These are phyloP conservation scores for Trichoderma lentiforme DNA, from an alignment of 2,329 filamentous ascomycete species.

Conservation along the genomic window DNA sequence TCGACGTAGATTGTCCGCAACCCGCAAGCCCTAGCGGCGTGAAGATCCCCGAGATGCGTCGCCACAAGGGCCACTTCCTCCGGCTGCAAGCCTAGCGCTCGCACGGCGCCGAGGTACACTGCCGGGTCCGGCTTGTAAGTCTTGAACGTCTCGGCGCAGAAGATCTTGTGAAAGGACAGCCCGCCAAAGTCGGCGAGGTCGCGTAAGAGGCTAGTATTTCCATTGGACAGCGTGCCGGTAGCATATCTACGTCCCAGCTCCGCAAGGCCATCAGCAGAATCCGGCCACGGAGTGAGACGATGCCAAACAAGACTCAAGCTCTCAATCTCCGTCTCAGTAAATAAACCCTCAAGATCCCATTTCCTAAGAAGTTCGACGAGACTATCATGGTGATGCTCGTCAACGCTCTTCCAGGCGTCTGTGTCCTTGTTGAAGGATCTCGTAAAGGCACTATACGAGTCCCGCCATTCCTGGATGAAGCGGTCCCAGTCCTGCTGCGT, in stretches of 20 bases:
- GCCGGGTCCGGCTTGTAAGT: constrained; percentile 70
- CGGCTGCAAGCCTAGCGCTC: constrained; percentile 53
- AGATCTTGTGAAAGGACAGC: constrained; percentile 60
- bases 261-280: constrained; percentile 55
- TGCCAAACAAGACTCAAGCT: constrained; percentile 70
- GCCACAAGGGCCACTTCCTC: constrained; percentile 72
- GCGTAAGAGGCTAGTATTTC: constrained; percentile 62
- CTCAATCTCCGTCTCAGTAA: constrained; percentile 59
- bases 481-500: constrained; percentile 56
- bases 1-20: constrained; percentile 73
- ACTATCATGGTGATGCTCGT: constrained; percentile 66
- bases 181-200: constrained; percentile 59
- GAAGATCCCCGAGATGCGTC: constrained; percentile 67
- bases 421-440: constrained; percentile 44
- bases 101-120: constrained; percentile 67
- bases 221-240: constrained; percentile 71
- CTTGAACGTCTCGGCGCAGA: constrained; percentile 67
- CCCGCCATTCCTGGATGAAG: constrained; percentile 70
- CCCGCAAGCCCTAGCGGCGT: constrained; percentile 61
- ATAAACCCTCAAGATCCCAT: constrained; percentile 58
- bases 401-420: constrained; percentile 63
- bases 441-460: constrained; percentile 62
- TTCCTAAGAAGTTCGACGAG: constrained; percentile 55
- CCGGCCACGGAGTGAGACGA: constrained; percentile 65
- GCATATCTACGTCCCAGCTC: constrained; percentile 52